Conservation (phyloP, 495 filamentous ascomycete species). For the Aspergillus wentii region DNA sequence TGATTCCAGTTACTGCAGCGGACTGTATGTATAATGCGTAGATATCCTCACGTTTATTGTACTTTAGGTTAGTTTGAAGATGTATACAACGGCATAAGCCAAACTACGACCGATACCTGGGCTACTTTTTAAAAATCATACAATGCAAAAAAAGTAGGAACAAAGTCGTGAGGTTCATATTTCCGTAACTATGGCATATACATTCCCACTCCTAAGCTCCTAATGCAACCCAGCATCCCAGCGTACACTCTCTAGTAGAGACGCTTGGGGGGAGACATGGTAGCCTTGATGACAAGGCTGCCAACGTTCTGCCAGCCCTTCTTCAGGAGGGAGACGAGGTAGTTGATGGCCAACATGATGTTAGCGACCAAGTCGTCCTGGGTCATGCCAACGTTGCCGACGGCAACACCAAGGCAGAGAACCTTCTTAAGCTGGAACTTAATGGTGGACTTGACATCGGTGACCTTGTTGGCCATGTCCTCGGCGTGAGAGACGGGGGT, state of each 20-base stretch:
- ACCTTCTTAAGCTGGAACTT: slow-evolving; percentile 99
- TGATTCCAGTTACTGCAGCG: too few relatives aligned
- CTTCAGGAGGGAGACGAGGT: slow-evolving; percentile 96
- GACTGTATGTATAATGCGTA: not conserved
- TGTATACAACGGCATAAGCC: too few relatives aligned
- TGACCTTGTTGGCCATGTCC: slow-evolving; percentile 89
- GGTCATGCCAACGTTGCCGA: slow-evolving; percentile 96
- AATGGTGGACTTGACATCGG: slow-evolving; percentile 98
- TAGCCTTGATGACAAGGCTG: slow-evolving; percentile 97
- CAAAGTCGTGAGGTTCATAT: slow-evolving; percentile 32
- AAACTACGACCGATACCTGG: too few relatives aligned
- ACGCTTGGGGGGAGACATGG: slow-evolving; percentile 96
- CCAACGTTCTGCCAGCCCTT: slow-evolving; percentile 99
- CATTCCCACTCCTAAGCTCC: slow-evolving; percentile 22
- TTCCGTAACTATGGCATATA: slow-evolving; percentile 33
- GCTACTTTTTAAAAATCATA: too few relatives aligned
- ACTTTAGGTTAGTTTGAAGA: too few relatives aligned
- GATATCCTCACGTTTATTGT: too few relatives aligned
- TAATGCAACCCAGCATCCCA: slow-evolving; percentile 25
- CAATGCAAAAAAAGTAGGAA: slow-evolving; percentile 13
- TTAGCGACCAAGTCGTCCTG: slow-evolving; percentile 94
- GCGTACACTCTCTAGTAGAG: slow-evolving; percentile 68
- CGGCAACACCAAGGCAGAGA: slow-evolving; percentile 96
- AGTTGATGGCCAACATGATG: slow-evolving; percentile 99
- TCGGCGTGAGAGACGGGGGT: slow-evolving; percentile 94